Base-by-base conservation (phyloP, 1,284 basidiomycete genomes). In the Sanghuangporus sanghuang region DNA sequence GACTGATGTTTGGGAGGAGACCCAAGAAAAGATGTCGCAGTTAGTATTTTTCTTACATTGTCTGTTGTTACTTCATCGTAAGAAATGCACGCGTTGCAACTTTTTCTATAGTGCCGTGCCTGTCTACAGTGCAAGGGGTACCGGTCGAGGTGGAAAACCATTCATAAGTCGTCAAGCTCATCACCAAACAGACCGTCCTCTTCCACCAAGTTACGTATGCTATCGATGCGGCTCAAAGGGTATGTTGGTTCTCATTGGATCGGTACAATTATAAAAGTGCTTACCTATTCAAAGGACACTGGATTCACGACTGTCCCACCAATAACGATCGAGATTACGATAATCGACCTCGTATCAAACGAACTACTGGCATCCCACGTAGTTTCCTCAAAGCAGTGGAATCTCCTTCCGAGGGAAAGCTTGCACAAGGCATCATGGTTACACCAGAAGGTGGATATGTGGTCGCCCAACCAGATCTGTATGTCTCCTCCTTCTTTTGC, bases 231-330 rank as follows among this genome's bases (percentile, higher is more conserved):
- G 96, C 49, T 92, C 97, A 77, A 97, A 98, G 85, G 95, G 94
- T 95, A 71, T 64, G 87, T 38, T 58, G 27, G n/a, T n/a, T 49
- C 27, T 35, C 39, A 14, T 53, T 40, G 23, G 42, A 57, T 14
- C 8, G 6, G 44, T 9, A 38, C 2, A 23, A 14, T 50, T 44
- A 8, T 63, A 48, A 35, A n/a, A 38, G 42, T 49, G 36, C 42
- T 36, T 38, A 2, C 1, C 42, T 23, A 2, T 53, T 36, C 38
- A 36, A 75, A 96, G 94, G 95, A 36, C 97, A 99, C 73, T 99
- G 97, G 97, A 99, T 99, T 68, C 96, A 99, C 74, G 94, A 97
- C 68, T 99, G 97, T 73, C 97, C 97, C 0, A 97, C 95, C 3
- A 98, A 98, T 73, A 95, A 93, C 69, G 94, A 99, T 74, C 90